Evolutionary conservation across 176 grass and related monocot species (phyloP), one percentile per base, ranked within the genome.

Genomic region (Avena insularis): DNA sequence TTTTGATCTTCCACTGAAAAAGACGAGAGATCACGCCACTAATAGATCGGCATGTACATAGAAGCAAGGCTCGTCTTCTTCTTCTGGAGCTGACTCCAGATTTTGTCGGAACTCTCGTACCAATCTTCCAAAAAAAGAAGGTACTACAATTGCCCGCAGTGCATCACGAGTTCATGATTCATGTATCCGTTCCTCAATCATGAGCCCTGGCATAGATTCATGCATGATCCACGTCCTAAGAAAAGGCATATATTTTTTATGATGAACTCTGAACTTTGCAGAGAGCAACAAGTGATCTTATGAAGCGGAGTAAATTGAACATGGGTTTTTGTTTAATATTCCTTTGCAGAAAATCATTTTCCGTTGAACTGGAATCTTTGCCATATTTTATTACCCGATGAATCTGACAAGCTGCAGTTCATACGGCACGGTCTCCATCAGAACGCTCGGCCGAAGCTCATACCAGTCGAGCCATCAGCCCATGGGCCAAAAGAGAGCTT

Each of bases 71-170:
- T 69, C 8, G 33, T 78, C 80, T 83, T 78, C 61, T 78, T 60
- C 72, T 23, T 83, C 80, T 5, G 16, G 46, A 59, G 19, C 71
- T 49, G 63, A 84, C 19, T 35, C 27, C 1, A 15, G 53, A 46
- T 79, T 88, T 88, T 79, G 74, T 78, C 87, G 49, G 16, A 88
- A 17, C 23, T 77, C 27, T 21, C 6, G 57, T 60, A 43, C 40
- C 57, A 60, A n/a, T 60, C 20, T 60, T 29, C 40, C 57, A n/a
- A 60, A n/a, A 60, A 7, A 25, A 6, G 20, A 19, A 4, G 20
- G 49, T 20, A 17, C 58, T 29, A 53, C 4, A 20, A n/a, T 58
- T n/a, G 15, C 15, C 31, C 48, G 35, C 77, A 16, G 35, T 61
- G 59, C 59, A 19, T 11, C 59, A 29, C 9, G 50, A 29, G 15